phyloP scores from a whole-genome alignment of 441 rosid species.

The Brassica balearica region DNA sequence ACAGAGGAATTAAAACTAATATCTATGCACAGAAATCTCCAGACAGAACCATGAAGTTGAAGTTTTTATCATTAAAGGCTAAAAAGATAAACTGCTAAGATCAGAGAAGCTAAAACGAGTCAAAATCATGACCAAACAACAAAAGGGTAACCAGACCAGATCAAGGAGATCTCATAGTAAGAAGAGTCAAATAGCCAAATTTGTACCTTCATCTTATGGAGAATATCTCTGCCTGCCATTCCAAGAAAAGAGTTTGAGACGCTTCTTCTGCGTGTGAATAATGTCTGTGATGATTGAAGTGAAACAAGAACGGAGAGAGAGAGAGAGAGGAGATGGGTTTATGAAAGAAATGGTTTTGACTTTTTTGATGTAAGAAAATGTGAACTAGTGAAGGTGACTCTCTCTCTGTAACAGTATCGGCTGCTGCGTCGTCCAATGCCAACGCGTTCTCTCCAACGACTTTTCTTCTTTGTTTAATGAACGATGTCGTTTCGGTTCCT shows the following conservation, averaged over 20 bases:
- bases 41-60: background rate
- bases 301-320: conserved; percentile 14
- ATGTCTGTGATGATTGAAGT: background rate
- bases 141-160: background rate
- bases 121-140: background rate
- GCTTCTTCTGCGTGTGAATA: background rate
- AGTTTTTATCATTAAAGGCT: no score
- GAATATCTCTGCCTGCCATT: conserved; percentile 59
- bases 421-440: conserved; percentile 29
- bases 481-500: conserved; percentile 10
- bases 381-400: conserved; percentile 26
- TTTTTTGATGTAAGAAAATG: conserved; percentile 17
- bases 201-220: conserved; percentile 62
- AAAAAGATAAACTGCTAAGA: background rate
- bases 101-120: background rate
- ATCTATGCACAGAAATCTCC: background rate
- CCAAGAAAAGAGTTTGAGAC: background rate
- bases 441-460: conserved; percentile 39
- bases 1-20: background rate
- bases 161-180: conserved; percentile 3
- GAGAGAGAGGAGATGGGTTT: background rate
- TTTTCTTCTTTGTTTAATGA: conserved; percentile 31
- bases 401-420: conserved; percentile 16
- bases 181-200: background rate
- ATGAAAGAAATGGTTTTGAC: conserved; percentile 45